Base-by-base conservation (phyloP, 2,329 filamentous ascomycete species). In the Colletotrichum abscissum region DNA sequence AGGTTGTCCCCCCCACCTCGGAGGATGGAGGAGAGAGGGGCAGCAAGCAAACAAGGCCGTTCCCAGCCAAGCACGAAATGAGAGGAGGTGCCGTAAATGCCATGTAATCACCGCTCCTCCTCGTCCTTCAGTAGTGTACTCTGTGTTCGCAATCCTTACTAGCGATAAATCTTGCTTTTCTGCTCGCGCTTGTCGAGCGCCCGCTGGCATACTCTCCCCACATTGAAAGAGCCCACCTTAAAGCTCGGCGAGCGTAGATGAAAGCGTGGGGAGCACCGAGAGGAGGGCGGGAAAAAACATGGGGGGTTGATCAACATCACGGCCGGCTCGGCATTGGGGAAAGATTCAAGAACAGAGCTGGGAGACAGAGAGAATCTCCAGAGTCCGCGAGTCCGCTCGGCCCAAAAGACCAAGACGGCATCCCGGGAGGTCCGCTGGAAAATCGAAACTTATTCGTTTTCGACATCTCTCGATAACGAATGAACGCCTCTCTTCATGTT, bases 11-110 rank as follows among this genome's bases (percentile, higher is more conserved):
- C 42, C 42, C 42, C 42, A 49, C 42, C 42, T 49, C 42, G 19
- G 42, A 49, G 19, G 19, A n/a, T 7, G 55, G 38, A 42, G 14
- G 14, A 16, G 33, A 42, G 38, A 42, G 38, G 38, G 38, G 38
- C 38, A 42, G 38, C 38, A 42, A 42, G 35, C 35, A 14, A 56
- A 54, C 63, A 65, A 55, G 66, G 59, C 55, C 57, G 30, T 12
- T 59, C 66, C 66, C 24, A 49, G 66, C 46, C 4, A 5, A n/a
- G 35, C 22, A 38, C 52, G 63, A 73, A 70, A 73, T 73, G 66
- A 73, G 66, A 65, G 66, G 46, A 60, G 52, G 70, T 63, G 59
- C 54, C 59, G 70, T 64, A 60, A 69, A 73, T 73, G 70, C 70
- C 66, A 49, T 63, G 59, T 26, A 49, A 63, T 30, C 38, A 63